phyloP scores from a whole-genome alignment of 176 grass and related monocot genomes.

The Oryza glaberrima region DNA sequence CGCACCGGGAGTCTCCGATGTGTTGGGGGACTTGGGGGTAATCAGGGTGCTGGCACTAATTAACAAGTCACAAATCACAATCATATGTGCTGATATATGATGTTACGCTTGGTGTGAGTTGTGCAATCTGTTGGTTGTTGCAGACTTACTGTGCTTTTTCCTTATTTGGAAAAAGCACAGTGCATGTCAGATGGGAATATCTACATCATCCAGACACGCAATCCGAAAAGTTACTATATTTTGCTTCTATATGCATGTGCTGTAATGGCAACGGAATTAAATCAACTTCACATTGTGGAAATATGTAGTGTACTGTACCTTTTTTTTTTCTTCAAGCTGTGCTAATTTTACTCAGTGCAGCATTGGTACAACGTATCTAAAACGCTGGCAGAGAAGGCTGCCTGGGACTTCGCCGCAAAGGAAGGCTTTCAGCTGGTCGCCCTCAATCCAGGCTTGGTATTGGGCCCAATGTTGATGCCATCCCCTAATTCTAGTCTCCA shows the following conservation, averaged over 20 bases:
- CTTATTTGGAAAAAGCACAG: too few species aligned
- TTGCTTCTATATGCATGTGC: not conserved
- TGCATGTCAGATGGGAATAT: not conserved
- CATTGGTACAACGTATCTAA: constrained; percentile 65
- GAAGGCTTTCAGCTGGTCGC: constrained; percentile 53
- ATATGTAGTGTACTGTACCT: not conserved
- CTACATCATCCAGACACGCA: not conserved
- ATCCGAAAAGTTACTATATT: not conserved
- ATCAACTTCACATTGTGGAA: not conserved
- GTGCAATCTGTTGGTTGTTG: not conserved
- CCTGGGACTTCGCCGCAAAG: constrained; percentile 53
- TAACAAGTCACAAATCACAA: too few species aligned
- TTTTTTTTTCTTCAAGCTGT: not conserved
- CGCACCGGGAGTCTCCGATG: too few species aligned
- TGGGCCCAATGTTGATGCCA: constrained; percentile 49
- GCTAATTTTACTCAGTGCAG: constrained; percentile 19
- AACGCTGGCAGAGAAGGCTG: constrained; percentile 61
- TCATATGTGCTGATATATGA: too few species aligned
- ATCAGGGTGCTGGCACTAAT: too few species aligned
- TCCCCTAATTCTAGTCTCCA: constrained; percentile 22
- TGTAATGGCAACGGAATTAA: not conserved
- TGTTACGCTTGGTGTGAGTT: not conserved
- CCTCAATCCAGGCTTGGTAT: constrained; percentile 58
- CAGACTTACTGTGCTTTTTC: too few species aligned
- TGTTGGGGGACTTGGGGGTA: too few species aligned